Evolutionary conservation across 2,329 filamentous ascomycete species (phyloP).

Genomic region (Thielaviopsis euricoi): DNA sequence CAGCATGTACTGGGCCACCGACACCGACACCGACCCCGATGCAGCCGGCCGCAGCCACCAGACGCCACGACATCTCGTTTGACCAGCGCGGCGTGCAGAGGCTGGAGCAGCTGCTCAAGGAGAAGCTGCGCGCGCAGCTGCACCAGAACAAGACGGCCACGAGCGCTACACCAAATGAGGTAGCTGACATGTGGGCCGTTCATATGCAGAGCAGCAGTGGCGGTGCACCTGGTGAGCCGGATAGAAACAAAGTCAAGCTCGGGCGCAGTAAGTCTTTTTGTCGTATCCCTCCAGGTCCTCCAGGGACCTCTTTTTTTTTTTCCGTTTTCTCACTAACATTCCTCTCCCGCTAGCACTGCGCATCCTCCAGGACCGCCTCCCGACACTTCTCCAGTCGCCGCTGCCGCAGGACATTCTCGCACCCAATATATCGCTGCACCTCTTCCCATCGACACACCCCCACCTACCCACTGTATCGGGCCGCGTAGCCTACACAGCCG

Average conservation of each 20-base stretch:
- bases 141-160: not conserved
- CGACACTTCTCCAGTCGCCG: slow-evolving; percentile 48
- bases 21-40: not conserved
- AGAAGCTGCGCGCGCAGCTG: slow-evolving; percentile 1
- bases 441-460: slow-evolving; percentile 63
- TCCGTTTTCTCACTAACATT: no score
- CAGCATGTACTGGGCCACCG: not conserved
- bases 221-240: slow-evolving; percentile 16
- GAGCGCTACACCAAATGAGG: not conserved
- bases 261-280: slow-evolving; percentile 36
- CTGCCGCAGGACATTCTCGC: slow-evolving; percentile 61
- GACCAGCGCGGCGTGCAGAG: slow-evolving; percentile 4
- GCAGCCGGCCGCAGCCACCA: not conserved
- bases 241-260: slow-evolving; percentile 45
- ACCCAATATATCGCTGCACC: slow-evolving; percentile 53
- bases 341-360: slow-evolving; percentile 33
- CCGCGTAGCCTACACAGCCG: slow-evolving; percentile 77
- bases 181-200: not conserved
- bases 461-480: slow-evolving; percentile 87
- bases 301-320: not conserved
- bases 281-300: no score
- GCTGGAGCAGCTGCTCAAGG: slow-evolving; percentile 5
- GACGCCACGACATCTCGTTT: not conserved
- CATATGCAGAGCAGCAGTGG: not conserved
- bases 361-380: slow-evolving; percentile 49